Conservation (phyloP, 257 asterid genomes). For the Lithospermum erythrorhizon region DNA sequence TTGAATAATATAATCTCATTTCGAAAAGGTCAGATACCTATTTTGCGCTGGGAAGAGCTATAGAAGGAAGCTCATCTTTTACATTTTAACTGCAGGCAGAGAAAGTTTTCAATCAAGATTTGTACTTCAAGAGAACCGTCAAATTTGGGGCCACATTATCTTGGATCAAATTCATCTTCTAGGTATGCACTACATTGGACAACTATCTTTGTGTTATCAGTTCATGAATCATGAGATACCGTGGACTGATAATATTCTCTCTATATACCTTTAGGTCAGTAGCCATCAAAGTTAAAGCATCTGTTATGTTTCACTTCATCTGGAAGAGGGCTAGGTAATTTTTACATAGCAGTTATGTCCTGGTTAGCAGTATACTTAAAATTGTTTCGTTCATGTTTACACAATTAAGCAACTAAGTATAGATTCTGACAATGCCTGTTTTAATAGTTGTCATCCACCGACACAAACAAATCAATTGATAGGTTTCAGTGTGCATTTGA, state of each 20-base stretch:
- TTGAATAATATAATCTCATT: neutral
- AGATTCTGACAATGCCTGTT: slow-evolving; percentile 98
- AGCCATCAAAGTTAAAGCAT: slow-evolving; percentile 91
- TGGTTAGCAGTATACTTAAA: slow-evolving; percentile 6
- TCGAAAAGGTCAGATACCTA: no score
- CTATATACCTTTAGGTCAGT: slow-evolving; percentile 47
- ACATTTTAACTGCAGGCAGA: slow-evolving; percentile 45
- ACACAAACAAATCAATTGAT: slow-evolving; percentile 73
- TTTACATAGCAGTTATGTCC: no score
- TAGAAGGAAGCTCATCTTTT: neutral
- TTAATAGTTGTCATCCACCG: slow-evolving; percentile 85
- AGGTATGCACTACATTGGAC: slow-evolving; percentile 28
- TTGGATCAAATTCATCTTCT: slow-evolving; percentile 91
- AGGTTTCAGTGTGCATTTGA: slow-evolving; percentile 81
- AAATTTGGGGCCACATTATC: slow-evolving; percentile 87
- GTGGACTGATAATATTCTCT: neutral
- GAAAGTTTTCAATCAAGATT: slow-evolving; percentile 84
- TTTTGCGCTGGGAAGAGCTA: neutral
- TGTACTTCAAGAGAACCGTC: slow-evolving; percentile 84
- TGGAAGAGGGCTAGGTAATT: slow-evolving; percentile 93
- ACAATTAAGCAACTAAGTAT: slow-evolving; percentile 87
- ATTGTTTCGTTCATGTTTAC: neutral
- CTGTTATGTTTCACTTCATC: slow-evolving; percentile 91
- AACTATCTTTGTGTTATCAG: neutral
- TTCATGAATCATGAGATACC: neutral